Percentiles rank a stretch among this genome's conserved stretches.
phyloP scores from a whole-genome alignment of 345 rosid genomes.

The Erodium maritimum region DNA sequence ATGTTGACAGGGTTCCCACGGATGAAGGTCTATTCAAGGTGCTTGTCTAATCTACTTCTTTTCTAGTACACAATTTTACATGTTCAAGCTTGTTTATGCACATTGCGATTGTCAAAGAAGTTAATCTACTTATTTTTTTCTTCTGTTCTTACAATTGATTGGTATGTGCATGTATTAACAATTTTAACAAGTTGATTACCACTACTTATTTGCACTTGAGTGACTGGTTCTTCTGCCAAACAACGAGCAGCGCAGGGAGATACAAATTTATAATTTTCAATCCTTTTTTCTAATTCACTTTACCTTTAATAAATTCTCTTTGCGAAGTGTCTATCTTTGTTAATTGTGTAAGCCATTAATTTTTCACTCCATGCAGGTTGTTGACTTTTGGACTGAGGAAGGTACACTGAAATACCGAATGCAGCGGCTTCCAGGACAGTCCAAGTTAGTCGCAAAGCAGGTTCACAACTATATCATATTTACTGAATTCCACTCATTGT shows the following conservation, averaged over 20 bases:
- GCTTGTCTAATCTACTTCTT: background rate
- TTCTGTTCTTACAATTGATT: no score
- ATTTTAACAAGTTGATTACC: no score
- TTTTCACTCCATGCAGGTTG: constrained; percentile 37
- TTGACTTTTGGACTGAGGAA: constrained; percentile 68
- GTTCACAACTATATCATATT: constrained; percentile 14
- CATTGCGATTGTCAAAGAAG: no score
- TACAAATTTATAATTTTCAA: no score
- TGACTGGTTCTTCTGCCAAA: no score
- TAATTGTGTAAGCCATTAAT: background rate
- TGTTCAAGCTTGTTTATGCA: background rate
- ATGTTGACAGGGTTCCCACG: constrained; percentile 55
- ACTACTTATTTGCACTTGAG: no score
- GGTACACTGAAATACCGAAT: constrained; percentile 62
- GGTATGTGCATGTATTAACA: no score
- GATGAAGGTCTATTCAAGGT: constrained; percentile 95
- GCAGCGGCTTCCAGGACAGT: constrained; percentile 62
- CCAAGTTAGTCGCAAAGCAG: constrained; percentile 77
- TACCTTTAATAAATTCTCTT: background rate
- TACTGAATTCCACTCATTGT: no score
- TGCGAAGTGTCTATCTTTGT: background rate
- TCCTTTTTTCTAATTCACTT: no score
- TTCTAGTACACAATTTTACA: no score
- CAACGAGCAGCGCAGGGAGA: no score
- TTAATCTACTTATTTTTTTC: no score